Conservation (phyloP, 2,329 filamentous ascomycete species). For the Trichothecium roseum region DNA sequence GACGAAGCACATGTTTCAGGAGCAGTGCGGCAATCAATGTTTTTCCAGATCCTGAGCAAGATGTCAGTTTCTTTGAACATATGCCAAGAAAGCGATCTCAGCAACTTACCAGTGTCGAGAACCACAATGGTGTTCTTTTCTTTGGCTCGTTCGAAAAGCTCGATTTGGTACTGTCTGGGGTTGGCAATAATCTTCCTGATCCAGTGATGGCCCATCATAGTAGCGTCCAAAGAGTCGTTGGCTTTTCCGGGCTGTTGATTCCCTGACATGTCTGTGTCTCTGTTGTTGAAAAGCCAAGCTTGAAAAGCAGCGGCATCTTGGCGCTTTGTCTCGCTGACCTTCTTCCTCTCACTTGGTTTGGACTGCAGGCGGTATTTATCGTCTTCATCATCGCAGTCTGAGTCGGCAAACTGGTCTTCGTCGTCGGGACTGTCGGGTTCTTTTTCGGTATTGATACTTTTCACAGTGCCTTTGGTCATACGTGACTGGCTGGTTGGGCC, state of each 20-base stretch:
- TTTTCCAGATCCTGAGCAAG: slow-evolving; percentile 68
- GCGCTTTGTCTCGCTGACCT: slow-evolving; percentile 36
- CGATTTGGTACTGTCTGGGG: slow-evolving; percentile 82
- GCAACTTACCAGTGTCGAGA: slow-evolving; percentile 63
- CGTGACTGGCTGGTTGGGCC: too few relatives aligned
- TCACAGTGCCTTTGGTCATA: too few relatives aligned
- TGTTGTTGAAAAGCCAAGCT: slow-evolving; percentile 26
- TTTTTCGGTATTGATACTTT: too few relatives aligned
- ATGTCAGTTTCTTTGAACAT: slow-evolving; percentile 5
- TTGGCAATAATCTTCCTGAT: slow-evolving; percentile 55
- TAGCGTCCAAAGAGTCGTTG: slow-evolving; percentile 15
- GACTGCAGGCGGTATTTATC: slow-evolving; percentile 15
- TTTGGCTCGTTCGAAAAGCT: slow-evolving; percentile 84
- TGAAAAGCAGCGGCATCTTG: slow-evolving; percentile 40
- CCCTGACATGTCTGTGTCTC: slow-evolving; percentile 21
- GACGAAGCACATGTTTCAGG: slow-evolving; percentile 62
- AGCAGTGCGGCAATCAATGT: slow-evolving; percentile 90
- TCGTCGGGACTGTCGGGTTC: background rate
- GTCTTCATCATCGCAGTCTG: slow-evolving; percentile 12
- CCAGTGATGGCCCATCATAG: slow-evolving; percentile 22
- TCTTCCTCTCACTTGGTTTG: slow-evolving; percentile 20
- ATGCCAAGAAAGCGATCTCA: slow-evolving; percentile 2
- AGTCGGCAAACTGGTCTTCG: slow-evolving; percentile 3
- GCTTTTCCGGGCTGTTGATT: slow-evolving; percentile 10
- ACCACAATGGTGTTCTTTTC: slow-evolving; percentile 83